Evolutionary conservation across 1,139 yeast genomes (phyloP), one percentile per base, ranked within the genome.

Genomic region (Nadsonia commutata): DNA sequence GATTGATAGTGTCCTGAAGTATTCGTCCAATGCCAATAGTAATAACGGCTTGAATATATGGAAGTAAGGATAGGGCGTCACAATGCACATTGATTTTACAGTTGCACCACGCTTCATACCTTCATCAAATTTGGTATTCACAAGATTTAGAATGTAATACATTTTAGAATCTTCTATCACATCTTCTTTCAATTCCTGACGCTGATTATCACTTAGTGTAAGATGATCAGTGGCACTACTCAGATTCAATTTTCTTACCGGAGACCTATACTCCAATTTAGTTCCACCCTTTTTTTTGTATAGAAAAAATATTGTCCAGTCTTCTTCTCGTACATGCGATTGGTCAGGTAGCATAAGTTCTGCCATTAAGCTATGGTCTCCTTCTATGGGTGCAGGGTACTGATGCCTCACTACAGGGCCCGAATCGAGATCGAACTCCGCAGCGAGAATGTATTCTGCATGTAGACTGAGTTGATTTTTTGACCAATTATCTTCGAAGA

Each of bases 321-420:
- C 83, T 52, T 76, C 80, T 23, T 64, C 64, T 40, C 82, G 57
- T 45, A 70, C 71, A 55, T 77, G 82, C 40, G 74, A 72, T 55
- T 76, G 80, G 53, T 77, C 83, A 0, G 83, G 83, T 38, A 77
- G 60, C 78, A 77, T 74, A 41, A 77, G 63, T 55, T 77, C 82
- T 1, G 80, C 79, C 53, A 56, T 53, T 20, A 54, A 43, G 40
- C 51, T 52, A 39, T 52, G 49, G 48, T 70, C 67, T 5, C 77
- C 76, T 2, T 74, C 74, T 16, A 73, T 57, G 19, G 63, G 63
- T 31, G 54, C 52, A 3, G 83, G 83, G 52, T 70, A 72, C 51
- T 71, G 78, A 53, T 68, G 70, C 40, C 66, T 56, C 39, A 77
- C 60, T 3, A 70, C 63, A 2, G 82, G 81, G 2, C 83, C 83